Conservation (phyloP, 371 early-diverging fungal species). For the Rhizopus arrhizus region DNA sequence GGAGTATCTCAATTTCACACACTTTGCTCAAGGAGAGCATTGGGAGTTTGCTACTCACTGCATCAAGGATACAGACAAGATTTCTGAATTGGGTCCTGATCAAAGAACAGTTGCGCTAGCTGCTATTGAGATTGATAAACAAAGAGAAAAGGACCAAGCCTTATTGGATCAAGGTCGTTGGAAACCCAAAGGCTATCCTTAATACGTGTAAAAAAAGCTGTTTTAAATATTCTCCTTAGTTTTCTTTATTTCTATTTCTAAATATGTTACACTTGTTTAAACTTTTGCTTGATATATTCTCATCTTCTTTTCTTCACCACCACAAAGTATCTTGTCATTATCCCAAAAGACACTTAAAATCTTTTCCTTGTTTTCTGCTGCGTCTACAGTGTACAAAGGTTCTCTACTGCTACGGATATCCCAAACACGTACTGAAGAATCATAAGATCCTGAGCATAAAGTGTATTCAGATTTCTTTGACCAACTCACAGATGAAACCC, state of each 20-base stretch:
- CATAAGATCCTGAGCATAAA: slow-evolving; percentile 85
- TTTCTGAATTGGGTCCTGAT: slow-evolving; percentile 12
- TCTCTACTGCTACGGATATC: slow-evolving; percentile 83
- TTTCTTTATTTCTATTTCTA: neutral
- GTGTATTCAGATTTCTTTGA: slow-evolving; percentile 74
- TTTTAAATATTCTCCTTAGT: neutral
- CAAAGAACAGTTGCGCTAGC: slow-evolving; percentile 18
- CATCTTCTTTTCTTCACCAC: slow-evolving; percentile 85
- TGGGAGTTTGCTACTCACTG: slow-evolving; percentile 36
- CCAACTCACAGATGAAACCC: slow-evolving; percentile 87
- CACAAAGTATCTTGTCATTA: slow-evolving; percentile 69
- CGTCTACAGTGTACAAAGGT: slow-evolving; percentile 70
- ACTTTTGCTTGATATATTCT: slow-evolving; percentile 66
- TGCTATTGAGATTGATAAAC: slow-evolving; percentile 21
- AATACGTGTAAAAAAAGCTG: neutral
- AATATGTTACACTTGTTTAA: slow-evolving; percentile 7
- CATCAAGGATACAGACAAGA: slow-evolving; percentile 29
- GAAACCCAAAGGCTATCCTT: slow-evolving; percentile 10
- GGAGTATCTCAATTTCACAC: slow-evolving; percentile 39
- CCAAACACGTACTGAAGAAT: slow-evolving; percentile 89
- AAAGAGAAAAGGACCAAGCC: slow-evolving; percentile 17
- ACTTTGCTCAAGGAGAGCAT: slow-evolving; percentile 28
- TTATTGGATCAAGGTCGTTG: slow-evolving; percentile 21
- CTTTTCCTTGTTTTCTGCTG: slow-evolving; percentile 61
- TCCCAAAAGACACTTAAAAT: slow-evolving; percentile 82